Percentiles rank a stretch among this genome's conserved stretches.
phyloP scores from a whole-genome alignment of 129 eudicot species.

The Chrysanthemum seticuspe region DNA sequence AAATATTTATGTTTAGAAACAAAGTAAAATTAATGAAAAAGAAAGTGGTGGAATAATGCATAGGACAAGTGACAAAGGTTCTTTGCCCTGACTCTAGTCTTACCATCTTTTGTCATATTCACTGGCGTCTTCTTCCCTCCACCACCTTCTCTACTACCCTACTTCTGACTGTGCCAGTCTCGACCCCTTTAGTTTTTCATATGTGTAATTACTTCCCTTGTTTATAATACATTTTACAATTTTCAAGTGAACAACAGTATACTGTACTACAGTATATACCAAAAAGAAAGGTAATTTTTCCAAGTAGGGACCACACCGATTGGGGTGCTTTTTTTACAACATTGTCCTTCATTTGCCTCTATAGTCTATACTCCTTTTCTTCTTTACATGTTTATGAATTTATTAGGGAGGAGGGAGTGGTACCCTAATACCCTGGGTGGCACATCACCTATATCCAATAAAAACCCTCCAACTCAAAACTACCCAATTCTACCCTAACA shows the following conservation, averaged over 20 bases:
- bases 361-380: no score
- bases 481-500: no score
- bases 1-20: neutral
- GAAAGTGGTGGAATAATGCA: conserved; percentile 23
- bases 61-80: conserved; percentile 60
- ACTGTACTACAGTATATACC: no score
- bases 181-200: neutral
- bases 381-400: no score
- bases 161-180: conserved; percentile 15
- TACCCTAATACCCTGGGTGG: no score
- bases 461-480: no score
- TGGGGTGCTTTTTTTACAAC: no score
- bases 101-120: conserved; percentile 55
- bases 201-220: no score
- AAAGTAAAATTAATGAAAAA: neutral
- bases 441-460: no score
- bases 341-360: no score
- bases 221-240: neutral
- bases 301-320: neutral
- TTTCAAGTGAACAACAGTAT: neutral
- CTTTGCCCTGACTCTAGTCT: conserved; percentile 43
- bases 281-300: neutral
- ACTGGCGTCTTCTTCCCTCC: conserved; percentile 22
- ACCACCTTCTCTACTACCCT: conserved; percentile 8
- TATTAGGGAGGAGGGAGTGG: no score